Percentiles rank a stretch among this genome's conserved stretches.
These are phyloP conservation scores for Kodamaea sp. DNA, from an alignment of 1,139 yeast species.

Conservation along the genomic window DNA sequence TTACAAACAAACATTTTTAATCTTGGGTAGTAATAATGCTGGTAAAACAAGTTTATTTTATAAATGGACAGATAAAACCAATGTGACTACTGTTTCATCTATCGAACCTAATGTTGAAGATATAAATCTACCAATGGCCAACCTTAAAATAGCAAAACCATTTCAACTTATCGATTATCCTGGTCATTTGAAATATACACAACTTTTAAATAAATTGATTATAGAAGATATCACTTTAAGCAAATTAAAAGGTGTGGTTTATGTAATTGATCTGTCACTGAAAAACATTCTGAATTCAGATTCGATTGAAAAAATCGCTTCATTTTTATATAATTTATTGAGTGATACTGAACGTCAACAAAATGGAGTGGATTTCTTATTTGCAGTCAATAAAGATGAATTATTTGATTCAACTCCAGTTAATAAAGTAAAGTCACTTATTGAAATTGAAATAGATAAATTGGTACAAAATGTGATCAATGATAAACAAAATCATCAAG, in stretches of 20 bases:
- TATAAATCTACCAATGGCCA: slow-evolving; percentile 34
- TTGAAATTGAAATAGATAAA: slow-evolving; percentile 63
- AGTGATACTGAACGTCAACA: slow-evolving; percentile 53
- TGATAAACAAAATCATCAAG: slow-evolving; percentile 18
- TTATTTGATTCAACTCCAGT: slow-evolving; percentile 78
- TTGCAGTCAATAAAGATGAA: slow-evolving; percentile 83
- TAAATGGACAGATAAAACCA: slow-evolving; percentile 16
- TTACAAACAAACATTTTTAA: slow-evolving; percentile 54
- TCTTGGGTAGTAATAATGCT: slow-evolving; percentile 66
- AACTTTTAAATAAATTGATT: slow-evolving; percentile 41
- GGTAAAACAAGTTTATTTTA: slow-evolving; percentile 75
- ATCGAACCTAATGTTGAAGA: slow-evolving; percentile 36
- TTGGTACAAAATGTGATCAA: slow-evolving; percentile 38
- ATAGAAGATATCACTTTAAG: slow-evolving; percentile 43
- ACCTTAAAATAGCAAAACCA: slow-evolving; percentile 26
- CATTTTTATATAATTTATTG: slow-evolving; percentile 53
- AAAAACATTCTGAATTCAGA: slow-evolving; percentile 31
- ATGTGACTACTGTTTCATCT: slow-evolving; percentile 38
- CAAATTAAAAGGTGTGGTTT: slow-evolving; percentile 61
- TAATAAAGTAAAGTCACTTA: slow-evolving; percentile 49
- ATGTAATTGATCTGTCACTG: slow-evolving; percentile 62
- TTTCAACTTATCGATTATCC: slow-evolving; percentile 74
- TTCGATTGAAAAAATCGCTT: slow-evolving; percentile 46
- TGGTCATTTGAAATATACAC: slow-evolving; percentile 73
- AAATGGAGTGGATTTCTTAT: slow-evolving; percentile 63